Conservation (phyloP, 2,329 filamentous ascomycete genomes). For the Neofusicoccum kwambonambiense region DNA sequence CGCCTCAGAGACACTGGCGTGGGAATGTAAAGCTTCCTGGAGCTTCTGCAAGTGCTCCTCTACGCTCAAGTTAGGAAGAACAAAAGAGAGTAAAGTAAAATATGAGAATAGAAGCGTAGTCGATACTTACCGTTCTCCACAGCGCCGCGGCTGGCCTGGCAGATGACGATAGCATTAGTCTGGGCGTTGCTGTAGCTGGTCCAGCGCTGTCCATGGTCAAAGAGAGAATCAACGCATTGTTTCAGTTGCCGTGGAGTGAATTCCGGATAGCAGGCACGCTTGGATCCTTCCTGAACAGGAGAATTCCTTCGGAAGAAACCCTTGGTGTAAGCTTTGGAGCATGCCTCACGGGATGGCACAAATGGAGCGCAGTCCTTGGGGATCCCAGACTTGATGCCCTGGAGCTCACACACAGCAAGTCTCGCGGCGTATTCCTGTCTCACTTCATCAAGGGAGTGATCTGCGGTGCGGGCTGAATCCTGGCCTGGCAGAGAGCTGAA, state of each 20-base stretch:
- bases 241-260: constrained; percentile 41
- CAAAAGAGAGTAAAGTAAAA: background rate
- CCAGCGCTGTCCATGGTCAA: constrained; percentile 59
- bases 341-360: constrained; percentile 39
- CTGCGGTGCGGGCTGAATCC: background rate
- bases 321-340: constrained; percentile 24
- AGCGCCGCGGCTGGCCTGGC: constrained; percentile 59
- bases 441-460: constrained; percentile 32
- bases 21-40: constrained; percentile 32
- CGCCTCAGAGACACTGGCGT: constrained; percentile 25
- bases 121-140: constrained; percentile 52
- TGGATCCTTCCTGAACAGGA: constrained; percentile 21
- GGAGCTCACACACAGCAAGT: constrained; percentile 63
- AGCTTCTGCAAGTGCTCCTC: constrained; percentile 31
- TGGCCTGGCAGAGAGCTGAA: constrained; percentile 38
- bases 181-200: constrained; percentile 63
- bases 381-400: constrained; percentile 50
- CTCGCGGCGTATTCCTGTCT: constrained; percentile 61
- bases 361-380: constrained; percentile 54
- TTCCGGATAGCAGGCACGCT: constrained; percentile 33
- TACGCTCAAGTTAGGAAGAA: constrained; percentile 6
- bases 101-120: too few relatives aligned
- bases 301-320: constrained; percentile 24
- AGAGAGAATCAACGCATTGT: constrained; percentile 54
- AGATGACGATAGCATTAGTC: constrained; percentile 62